Evolutionary conservation across 257 asterid species (phyloP).

Genomic region (Coffea eugenioides): DNA sequence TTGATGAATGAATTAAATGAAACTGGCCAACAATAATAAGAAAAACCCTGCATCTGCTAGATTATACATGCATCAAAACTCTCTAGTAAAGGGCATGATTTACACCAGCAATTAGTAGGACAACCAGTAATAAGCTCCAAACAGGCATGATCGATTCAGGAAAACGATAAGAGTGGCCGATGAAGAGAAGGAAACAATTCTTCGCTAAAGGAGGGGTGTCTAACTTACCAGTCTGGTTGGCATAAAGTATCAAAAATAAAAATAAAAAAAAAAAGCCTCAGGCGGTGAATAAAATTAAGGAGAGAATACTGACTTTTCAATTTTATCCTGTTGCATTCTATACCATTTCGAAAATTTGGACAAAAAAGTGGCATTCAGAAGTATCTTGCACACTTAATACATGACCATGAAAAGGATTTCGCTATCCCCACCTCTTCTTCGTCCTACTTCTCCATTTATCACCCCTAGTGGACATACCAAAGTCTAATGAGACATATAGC

Average conservation of each 20-base stretch:
- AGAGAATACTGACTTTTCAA: background rate
- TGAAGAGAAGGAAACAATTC: background rate
- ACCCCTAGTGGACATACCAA: background rate
- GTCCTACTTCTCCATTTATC: slow-evolving; percentile 1
- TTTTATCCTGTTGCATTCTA: background rate
- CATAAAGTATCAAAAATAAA: too few relatives aligned
- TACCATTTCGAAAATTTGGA: background rate
- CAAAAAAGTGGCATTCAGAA: background rate
- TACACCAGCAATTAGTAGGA: background rate
- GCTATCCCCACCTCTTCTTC: background rate
- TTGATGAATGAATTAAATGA: background rate
- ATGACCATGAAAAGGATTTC: background rate
- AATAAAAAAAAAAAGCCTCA: too few relatives aligned
- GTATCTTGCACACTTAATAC: background rate
- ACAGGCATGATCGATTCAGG: background rate
- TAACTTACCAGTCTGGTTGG: too few relatives aligned
- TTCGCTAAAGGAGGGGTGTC: too few relatives aligned
- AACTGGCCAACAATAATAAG: background rate
- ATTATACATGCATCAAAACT: background rate
- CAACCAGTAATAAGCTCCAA: background rate
- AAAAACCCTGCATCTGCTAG: background rate
- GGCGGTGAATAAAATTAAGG: background rate
- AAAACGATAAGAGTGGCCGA: background rate
- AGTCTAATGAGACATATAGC: background rate
- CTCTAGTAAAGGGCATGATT: background rate